Conservation (phyloP, 768 basidiomycete species). For the Tephrocybe rancida region DNA sequence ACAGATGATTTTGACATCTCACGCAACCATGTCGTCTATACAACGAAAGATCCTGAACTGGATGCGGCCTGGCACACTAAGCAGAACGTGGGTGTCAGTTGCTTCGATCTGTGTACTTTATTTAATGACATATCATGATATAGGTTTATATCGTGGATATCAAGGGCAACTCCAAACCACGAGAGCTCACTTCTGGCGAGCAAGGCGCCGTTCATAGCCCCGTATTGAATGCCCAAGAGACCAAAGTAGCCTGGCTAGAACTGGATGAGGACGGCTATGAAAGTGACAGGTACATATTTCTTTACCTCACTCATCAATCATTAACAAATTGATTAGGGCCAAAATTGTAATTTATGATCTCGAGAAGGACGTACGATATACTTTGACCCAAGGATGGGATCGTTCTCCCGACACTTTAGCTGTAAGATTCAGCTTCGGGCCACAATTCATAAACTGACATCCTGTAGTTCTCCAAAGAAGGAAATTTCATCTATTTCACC, state of each 20-base stretch:
- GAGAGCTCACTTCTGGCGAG: constrained; percentile 77
- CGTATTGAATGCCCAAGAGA: constrained; percentile 64
- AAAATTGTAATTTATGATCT: constrained; percentile 84
- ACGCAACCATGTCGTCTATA: constrained; percentile 70
- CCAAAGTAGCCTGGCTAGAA: constrained; percentile 86
- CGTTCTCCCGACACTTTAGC: constrained; percentile 66
- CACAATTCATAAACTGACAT: background rate
- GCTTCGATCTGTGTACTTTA: background rate
- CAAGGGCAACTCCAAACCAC: constrained; percentile 46
- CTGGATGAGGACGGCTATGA: constrained; percentile 89
- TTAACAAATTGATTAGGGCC: constrained; percentile 42
- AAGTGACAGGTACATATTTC: constrained; percentile 62
- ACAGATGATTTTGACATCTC: constrained; percentile 82
- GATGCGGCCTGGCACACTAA: constrained; percentile 87
- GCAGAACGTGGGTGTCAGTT: constrained; percentile 58
- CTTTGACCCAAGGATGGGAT: constrained; percentile 85
- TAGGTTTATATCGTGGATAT: constrained; percentile 76
- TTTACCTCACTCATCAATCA: background rate
- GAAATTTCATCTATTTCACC: constrained; percentile 67
- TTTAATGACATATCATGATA: background rate
- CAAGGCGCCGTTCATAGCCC: constrained; percentile 86
- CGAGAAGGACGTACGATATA: constrained; percentile 62
- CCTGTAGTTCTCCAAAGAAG: constrained; percentile 73
- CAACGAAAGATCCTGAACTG: constrained; percentile 81
- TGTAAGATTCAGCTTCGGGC: constrained; percentile 40